These are phyloP conservation scores for Amphibolis antarctica DNA, from an alignment of 106 monocot genomes.

Conservation along the genomic window DNA sequence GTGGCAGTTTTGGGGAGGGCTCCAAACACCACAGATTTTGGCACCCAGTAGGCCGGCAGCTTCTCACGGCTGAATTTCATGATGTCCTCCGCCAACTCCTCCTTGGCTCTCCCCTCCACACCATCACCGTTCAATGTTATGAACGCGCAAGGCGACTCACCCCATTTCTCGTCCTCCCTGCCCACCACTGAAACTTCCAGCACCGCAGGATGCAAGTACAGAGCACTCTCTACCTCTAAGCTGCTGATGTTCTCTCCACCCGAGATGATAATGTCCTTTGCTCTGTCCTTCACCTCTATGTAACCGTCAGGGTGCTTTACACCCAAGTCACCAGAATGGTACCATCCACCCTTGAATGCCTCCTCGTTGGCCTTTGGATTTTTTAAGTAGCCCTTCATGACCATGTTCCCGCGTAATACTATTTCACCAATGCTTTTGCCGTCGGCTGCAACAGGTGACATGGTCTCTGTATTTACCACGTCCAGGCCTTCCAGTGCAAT, in stretches of 20 bases:
- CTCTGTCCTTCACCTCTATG: conserved; percentile 26
- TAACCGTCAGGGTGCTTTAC: conserved; percentile 26
- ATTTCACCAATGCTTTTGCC: conserved; percentile 19
- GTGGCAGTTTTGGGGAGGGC: conserved; percentile 21
- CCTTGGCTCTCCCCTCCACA: neutral
- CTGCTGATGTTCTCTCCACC: conserved; percentile 30
- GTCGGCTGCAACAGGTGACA: conserved; percentile 17
- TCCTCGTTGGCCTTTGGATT: conserved; percentile 20
- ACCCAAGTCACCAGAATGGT: conserved; percentile 23
- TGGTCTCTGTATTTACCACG: conserved; percentile 13
- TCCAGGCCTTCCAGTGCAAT: conserved; percentile 16
- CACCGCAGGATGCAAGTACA: conserved; percentile 19
- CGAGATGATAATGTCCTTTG: conserved; percentile 27
- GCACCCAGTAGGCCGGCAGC: conserved; percentile 23
- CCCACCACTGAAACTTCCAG: conserved; percentile 24
- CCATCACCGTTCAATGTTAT: conserved; percentile 3
- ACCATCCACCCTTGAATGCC: conserved; percentile 23
- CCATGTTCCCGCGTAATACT: conserved; percentile 18
- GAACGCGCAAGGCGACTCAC: conserved; percentile 26
- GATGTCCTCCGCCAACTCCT: conserved; percentile 11
- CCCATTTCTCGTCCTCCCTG: conserved; percentile 21
- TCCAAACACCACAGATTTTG: conserved; percentile 20
- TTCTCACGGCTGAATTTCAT: conserved; percentile 14
- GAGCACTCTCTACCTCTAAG: conserved; percentile 17
- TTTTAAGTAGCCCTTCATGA: conserved; percentile 31